Base-by-base conservation (phyloP, 2,329 filamentous ascomycete species). In the Cyclaneusma minus region DNA sequence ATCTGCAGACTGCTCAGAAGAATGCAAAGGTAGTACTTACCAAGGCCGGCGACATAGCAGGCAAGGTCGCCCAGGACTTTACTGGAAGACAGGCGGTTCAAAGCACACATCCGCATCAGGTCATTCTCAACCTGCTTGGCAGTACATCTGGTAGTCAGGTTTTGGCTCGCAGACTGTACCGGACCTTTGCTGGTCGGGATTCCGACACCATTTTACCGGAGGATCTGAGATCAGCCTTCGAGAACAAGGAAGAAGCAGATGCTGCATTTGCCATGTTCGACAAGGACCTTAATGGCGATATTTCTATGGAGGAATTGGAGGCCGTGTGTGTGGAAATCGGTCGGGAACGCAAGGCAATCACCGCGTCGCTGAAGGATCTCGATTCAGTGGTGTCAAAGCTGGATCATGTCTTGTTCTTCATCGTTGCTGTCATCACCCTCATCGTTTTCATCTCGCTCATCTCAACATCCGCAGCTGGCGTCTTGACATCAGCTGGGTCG, bases 231-330 rank as follows among this genome's bases (percentile, higher is more conserved):
- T 58, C 65, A 7, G 84, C 81, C 1, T 94, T 93, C 40, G 66
- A 77, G 7, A 79, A 75, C 13, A 65, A 76, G 11, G 85, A 94
- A 9, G 87, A 94, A 45, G 82, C 84, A 1, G 78, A 89, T 28
- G 79, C 79, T 3, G 85, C 85, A 1, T 94, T 95, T 43, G 62
- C 64, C 39, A 85, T 94, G 60, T 94, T 94, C 39, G 87, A 95
- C 54, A 91, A 89, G 46, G 87, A 95, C 42, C 70, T 94, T 57
- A 95, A 95, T 36, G 87, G 85, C 4, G 87, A 95, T 43, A 92
- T 94, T 25, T 91, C 81, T 1, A 84, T 93, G 68, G 83, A 93
- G 43, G 87, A 94, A 48, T 67, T 95, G 13, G 85, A 94, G 50
- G 72, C 81, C 13, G 84, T 91, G 13, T 92, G 83, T 51, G 85